A percentile compares a stretch with the other conserved stretches of the same genome.
phyloP scores from a whole-genome alignment of 805 yeast genomes.

The Metschnikowia bowlesiae region DNA sequence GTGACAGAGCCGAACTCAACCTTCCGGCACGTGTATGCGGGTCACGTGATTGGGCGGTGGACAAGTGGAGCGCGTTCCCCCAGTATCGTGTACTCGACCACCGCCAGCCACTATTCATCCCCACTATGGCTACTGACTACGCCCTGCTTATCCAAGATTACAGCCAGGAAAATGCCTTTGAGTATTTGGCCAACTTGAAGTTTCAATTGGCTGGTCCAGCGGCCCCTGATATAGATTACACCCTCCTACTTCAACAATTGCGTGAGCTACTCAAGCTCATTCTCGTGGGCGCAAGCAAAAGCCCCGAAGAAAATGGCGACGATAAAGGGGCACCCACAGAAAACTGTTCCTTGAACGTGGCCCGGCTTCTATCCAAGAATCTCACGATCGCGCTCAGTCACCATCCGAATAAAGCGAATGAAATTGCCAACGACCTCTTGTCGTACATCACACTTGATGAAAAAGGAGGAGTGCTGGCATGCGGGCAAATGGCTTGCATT shows the following conservation, averaged over 20 bases:
- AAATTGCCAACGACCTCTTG: conserved; percentile 33
- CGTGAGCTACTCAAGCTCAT: conserved; percentile 21
- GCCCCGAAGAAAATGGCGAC: background rate
- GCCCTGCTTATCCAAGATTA: conserved; percentile 7
- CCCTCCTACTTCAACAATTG: conserved; percentile 20
- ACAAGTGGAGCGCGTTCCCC: conserved; percentile 1
- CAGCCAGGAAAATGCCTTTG: conserved; percentile 18
- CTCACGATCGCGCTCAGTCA: conserved; percentile 24
- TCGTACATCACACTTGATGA: conserved; percentile 22
- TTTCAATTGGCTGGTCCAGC: conserved; percentile 11
- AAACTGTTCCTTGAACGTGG: conserved; percentile 17
- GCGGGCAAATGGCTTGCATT: conserved; percentile 24
- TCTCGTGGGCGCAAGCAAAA: conserved; percentile 1
- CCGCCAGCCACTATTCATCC: background rate
- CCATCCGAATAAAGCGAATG: conserved; percentile 33
- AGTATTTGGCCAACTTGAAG: conserved; percentile 21
- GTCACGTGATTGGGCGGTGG: background rate
- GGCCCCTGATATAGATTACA: conserved; percentile 12
- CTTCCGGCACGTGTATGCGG: background rate
- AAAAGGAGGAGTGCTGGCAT: conserved; percentile 14
- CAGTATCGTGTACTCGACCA: background rate
- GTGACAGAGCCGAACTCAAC: background rate
- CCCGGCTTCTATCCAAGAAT: conserved; percentile 27
- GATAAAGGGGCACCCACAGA: background rate
- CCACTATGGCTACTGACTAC: conserved; percentile 7